Conservation (phyloP, 768 basidiomycete genomes). For the Tylopilus vinaceipallidus region DNA sequence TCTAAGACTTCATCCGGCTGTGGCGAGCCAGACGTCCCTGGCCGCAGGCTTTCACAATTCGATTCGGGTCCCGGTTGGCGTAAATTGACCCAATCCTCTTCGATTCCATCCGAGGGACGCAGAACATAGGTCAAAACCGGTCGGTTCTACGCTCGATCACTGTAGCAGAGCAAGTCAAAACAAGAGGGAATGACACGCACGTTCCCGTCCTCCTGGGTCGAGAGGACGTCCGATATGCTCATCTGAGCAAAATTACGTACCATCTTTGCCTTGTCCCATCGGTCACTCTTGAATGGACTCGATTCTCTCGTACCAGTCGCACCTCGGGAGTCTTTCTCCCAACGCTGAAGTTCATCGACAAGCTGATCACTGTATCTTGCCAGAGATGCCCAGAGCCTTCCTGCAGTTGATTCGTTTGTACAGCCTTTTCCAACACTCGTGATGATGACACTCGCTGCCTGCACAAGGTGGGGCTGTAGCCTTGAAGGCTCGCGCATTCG, state of each 20-base stretch:
- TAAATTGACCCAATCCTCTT: constrained; percentile 42
- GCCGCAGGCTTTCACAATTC: background rate
- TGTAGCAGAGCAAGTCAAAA: background rate
- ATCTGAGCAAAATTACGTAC: constrained; percentile 70
- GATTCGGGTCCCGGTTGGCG: constrained; percentile 17
- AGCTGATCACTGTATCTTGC: constrained; percentile 79
- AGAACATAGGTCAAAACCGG: constrained; percentile 46
- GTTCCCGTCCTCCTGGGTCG: background rate
- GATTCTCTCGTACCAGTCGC: constrained; percentile 29
- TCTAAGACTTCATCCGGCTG: constrained; percentile 14
- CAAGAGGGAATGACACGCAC: constrained; percentile 9
- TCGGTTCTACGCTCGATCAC: constrained; percentile 27
- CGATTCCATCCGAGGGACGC: constrained; percentile 30
- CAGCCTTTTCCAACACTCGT: constrained; percentile 43
- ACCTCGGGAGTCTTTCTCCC: constrained; percentile 56
- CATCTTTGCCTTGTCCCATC: constrained; percentile 80
- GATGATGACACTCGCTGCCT: constrained; percentile 55
- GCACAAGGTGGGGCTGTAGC: constrained; percentile 50
- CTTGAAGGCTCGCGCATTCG: constrained; percentile 58
- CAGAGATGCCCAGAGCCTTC: constrained; percentile 67
- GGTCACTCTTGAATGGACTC: constrained; percentile 49
- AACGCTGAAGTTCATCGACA: constrained; percentile 57
- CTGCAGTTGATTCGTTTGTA: constrained; percentile 29
- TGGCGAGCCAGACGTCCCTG: background rate
- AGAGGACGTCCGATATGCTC: constrained; percentile 33